phyloP scores from a whole-genome alignment of 176 grass and related monocot species.

The Panicum miliaceum region DNA sequence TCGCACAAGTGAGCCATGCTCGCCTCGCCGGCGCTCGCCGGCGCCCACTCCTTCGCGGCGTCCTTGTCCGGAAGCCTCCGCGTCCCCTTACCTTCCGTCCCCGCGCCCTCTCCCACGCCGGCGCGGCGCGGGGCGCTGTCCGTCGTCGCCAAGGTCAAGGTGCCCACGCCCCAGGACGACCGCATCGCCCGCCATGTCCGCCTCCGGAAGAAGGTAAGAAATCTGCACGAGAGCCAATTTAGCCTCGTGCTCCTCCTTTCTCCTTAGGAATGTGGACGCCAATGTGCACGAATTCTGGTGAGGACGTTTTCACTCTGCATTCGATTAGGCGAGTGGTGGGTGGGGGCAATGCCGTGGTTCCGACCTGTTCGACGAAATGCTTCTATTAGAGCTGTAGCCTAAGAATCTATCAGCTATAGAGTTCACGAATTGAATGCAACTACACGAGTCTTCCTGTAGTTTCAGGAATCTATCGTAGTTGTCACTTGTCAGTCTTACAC shows the following conservation, averaged over 20 bases:
- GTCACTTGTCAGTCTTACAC: neutral
- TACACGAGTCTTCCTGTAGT: neutral
- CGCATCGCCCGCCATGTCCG: constrained; percentile 73
- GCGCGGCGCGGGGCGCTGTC: constrained; percentile 36
- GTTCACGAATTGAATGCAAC: neutral
- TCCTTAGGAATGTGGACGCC: neutral
- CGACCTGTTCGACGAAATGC: constrained; percentile 46
- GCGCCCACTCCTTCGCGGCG: constrained; percentile 39
- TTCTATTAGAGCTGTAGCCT: neutral
- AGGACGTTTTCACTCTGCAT: neutral
- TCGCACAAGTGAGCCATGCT: constrained; percentile 39
- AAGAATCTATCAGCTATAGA: neutral
- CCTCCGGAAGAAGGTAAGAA: constrained; percentile 83
- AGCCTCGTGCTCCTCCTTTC: neutral
- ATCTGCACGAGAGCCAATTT: no score
- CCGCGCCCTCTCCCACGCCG: constrained; percentile 17
- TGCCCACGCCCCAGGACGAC: constrained; percentile 66
- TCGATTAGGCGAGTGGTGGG: neutral
- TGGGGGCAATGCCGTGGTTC: constrained; percentile 12
- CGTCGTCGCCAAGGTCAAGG: constrained; percentile 65
- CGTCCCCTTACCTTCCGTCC: neutral
- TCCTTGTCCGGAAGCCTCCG: constrained; percentile 17
- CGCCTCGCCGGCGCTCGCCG: constrained; percentile 52
- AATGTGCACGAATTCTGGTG: neutral
- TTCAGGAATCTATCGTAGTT: neutral